Base-by-base conservation (phyloP, 306 rosid species). In the Parietaria judaica region DNA sequence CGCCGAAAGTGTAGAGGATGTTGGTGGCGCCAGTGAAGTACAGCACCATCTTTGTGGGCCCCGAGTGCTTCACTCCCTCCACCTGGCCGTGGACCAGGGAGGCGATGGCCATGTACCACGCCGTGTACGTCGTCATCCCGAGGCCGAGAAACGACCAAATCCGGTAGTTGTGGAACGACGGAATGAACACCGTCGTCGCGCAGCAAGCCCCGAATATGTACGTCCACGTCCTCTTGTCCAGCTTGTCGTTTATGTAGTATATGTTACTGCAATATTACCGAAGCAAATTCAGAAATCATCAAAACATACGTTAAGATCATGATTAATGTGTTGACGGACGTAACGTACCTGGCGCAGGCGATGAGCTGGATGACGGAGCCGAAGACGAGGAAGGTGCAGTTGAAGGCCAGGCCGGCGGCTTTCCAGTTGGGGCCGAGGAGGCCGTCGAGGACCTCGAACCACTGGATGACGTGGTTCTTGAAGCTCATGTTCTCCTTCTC, bases 381-480 rank as follows among this genome's bases (percentile, higher is more conserved):
- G 66, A 80, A 85, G 70, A 91, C 95, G 60, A 91, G 97, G 35
- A 91, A 83, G 53, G 98, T 91, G 54, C 98, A 91, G 67, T 85
- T 91, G 89, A 91, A 91, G 48, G 96, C 98, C 66, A 91, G 68
- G 16, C 98, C 98, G 35, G 61, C 35, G 11, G 89, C 96, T 70
- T 91, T 91, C 98, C 98, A 91, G 51, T 80, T 80, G 43, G 96
- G 95, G 70, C 98, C 98, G 51, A 91, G 71, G 38, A 91, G 78
- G 34, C 98, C 98, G 63, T 91, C 98, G 58, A 91, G 66, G 55
- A 91, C 98, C 72, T 91, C 98, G 61, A 83, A 91, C 98, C 98
- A 91, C 98, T 91, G 98, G 70, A 91, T 91, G 68, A 87, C 96
- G 76, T 91, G 98, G 81, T 91, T 91, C 64, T 91, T 85, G 96